A percentile compares a stretch with the other conserved stretches of the same genome.
Conservation (phyloP, 176 grass and related monocot species). For the Puccinellia tenuiflora region DNA sequence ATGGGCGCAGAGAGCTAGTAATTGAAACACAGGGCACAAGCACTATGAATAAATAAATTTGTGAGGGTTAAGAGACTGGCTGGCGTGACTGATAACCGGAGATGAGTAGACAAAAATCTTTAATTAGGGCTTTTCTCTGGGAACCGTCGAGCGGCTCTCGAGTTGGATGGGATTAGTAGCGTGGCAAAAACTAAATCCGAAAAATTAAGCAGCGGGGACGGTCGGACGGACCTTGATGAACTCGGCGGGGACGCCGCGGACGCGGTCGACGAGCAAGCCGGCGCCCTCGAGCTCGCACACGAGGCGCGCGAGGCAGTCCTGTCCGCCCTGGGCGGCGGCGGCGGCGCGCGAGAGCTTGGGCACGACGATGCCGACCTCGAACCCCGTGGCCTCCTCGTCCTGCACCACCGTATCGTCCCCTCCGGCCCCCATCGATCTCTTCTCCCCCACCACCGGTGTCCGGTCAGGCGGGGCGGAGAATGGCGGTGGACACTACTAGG, state of each 20-base stretch:
- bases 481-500: conserved; percentile 22
- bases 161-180: background rate
- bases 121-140: background rate
- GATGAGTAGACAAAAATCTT: background rate
- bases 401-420: background rate
- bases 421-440: conserved; percentile 13
- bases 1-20: conserved; percentile 78
- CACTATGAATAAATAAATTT: background rate
- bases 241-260: conserved; percentile 71
- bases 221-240: conserved; percentile 71
- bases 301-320: conserved; percentile 60
- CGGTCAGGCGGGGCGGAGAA: conserved; percentile 17
- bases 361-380: conserved; percentile 74
- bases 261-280: conserved; percentile 69
- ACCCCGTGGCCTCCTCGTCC: conserved; percentile 49
- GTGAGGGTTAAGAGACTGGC: background rate
- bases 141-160: background rate
- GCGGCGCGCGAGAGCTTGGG: conserved; percentile 47
- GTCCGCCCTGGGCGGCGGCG: background rate
- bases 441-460: background rate
- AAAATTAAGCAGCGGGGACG: background rate
- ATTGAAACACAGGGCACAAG: conserved; percentile 26
- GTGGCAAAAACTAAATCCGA: background rate
- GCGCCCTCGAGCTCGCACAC: conserved; percentile 53
- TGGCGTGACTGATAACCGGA: background rate